phyloP scores from a whole-genome alignment of 2,329 filamentous ascomycete species.

The Colletotrichum sp. region DNA sequence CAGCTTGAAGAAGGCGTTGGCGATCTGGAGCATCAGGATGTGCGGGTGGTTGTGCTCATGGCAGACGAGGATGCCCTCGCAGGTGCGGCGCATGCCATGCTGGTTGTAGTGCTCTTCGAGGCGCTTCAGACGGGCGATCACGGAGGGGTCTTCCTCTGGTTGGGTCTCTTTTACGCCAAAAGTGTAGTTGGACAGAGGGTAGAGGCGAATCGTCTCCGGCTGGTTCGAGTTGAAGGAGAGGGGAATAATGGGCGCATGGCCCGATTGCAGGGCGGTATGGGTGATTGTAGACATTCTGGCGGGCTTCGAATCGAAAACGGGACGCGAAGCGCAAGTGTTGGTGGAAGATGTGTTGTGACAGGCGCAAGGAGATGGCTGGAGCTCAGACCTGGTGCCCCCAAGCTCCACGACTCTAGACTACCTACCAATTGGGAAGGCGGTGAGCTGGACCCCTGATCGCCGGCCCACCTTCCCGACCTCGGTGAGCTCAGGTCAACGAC shows the following conservation, averaged over 20 bases:
- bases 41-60: conserved; percentile 99
- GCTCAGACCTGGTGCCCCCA: background rate
- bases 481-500: background rate
- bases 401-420: background rate
- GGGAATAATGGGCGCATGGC: conserved; percentile 78
- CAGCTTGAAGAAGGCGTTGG: conserved; percentile 99
- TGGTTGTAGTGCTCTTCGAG: conserved; percentile 93
- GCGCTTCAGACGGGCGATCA: conserved; percentile 88
- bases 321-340: background rate
- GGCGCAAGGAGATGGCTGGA: background rate
- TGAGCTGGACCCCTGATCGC: background rate
- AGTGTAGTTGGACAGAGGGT: conserved; percentile 97
- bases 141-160: conserved; percentile 95
- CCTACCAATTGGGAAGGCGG: background rate
- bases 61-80: conserved; percentile 95
- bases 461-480: background rate
- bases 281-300: conserved; percentile 82
- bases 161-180: conserved; percentile 99
- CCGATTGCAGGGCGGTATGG: conserved; percentile 76
- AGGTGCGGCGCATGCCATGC: conserved; percentile 96
- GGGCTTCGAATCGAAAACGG: conserved; percentile 12
- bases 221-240: conserved; percentile 89
- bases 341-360: background rate
- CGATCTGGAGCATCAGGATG: conserved; percentile 98
- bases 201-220: conserved; percentile 86